phyloP scores from a whole-genome alignment of 2,329 filamentous ascomycete species.

The Apiospora malaysiana region DNA sequence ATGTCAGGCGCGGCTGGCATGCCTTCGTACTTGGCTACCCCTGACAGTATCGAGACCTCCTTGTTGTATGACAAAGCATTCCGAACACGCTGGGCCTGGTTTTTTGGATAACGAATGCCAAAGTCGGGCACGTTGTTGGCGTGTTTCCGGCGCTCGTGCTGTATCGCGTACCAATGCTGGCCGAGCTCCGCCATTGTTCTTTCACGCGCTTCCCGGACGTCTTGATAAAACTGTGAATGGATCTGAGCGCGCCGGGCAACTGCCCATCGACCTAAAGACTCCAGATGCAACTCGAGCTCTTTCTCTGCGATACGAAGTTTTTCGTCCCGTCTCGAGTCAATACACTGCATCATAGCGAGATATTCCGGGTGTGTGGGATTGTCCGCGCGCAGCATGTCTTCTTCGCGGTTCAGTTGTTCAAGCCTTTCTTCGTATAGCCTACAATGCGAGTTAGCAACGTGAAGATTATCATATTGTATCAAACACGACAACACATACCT shows the following conservation, averaged over 20 bases:
- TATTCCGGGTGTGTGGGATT: constrained; percentile 87
- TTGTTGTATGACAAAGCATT: constrained; percentile 93
- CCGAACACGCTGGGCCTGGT: constrained; percentile 76
- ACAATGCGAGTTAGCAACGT: constrained; percentile 16
- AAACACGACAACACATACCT: constrained; percentile 57
- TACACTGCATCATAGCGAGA: constrained; percentile 84
- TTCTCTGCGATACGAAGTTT: constrained; percentile 79
- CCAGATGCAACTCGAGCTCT: constrained; percentile 74
- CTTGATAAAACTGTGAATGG: constrained; percentile 90
- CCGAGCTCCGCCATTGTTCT: constrained; percentile 80
- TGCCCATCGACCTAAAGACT: constrained; percentile 75
- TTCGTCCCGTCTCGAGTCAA: constrained; percentile 81
- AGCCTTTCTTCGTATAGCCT: constrained; percentile 91
- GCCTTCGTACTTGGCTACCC: constrained; percentile 91
- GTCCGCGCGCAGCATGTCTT: constrained; percentile 63
- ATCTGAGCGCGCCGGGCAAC: constrained; percentile 85
- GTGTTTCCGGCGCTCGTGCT: constrained; percentile 81
- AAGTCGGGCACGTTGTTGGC: constrained; percentile 83
- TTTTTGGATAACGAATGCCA: constrained; percentile 79
- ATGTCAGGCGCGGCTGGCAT: constrained; percentile 95
- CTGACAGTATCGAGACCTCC: constrained; percentile 89
- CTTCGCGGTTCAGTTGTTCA: constrained; percentile 76
- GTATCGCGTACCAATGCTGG: constrained; percentile 90
- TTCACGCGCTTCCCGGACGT: constrained; percentile 82
- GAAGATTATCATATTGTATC: neutral